Base-by-base conservation (phyloP, 345 rosid genomes). In the Camelina sativa region DNA sequence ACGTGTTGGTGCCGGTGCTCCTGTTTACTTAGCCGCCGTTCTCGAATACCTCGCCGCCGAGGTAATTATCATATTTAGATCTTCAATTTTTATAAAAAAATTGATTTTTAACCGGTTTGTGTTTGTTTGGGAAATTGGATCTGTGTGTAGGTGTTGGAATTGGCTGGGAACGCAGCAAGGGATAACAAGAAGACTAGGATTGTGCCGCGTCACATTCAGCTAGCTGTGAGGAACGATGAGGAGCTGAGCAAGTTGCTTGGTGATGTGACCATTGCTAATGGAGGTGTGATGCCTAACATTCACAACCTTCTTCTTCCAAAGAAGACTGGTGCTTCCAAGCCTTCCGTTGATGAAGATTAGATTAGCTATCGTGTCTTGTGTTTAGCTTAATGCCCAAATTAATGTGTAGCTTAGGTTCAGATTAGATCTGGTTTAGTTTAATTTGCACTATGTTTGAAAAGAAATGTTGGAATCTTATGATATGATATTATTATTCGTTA, bases 11-110 rank as follows among this genome's bases (percentile, higher is more conserved):
- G 97, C 96, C 64, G 97, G 96, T 4, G 98, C 98, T 50, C 98
- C 98, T 12, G 98, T 93, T 3, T 93, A 93, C 79, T 88, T 93
- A 1, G 93, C 98, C 17, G 97, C 98, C 53, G 98, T 93, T 28
- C 98, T 93, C 8, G 98, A 93, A 53, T 93, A 93, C 69, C 96
- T 93, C 3, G 98, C 98, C n/a, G 97, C 98, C 0, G 98, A 93
- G 91, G 98, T 93, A 69, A 37, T 0, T 6, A 34, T 15, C 20
- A 3, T 8, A 11, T 51, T 17, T 28, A 6, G 20, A 43, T 44
- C 17, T 40, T 38, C 4, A 41, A 55, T 46, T 23, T 23, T 23
- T 23, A 2, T 23, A 23, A 23, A 23, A 23, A 23, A 23, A 23
- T 2, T 23, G 50, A 20, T 7, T 56, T 4, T 56, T 40, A 1